Percentiles rank a stretch among this genome's conserved stretches.
Evolutionary conservation across 352 stramenopile genomes (phyloP).

Genomic region (Pythium volutum): DNA sequence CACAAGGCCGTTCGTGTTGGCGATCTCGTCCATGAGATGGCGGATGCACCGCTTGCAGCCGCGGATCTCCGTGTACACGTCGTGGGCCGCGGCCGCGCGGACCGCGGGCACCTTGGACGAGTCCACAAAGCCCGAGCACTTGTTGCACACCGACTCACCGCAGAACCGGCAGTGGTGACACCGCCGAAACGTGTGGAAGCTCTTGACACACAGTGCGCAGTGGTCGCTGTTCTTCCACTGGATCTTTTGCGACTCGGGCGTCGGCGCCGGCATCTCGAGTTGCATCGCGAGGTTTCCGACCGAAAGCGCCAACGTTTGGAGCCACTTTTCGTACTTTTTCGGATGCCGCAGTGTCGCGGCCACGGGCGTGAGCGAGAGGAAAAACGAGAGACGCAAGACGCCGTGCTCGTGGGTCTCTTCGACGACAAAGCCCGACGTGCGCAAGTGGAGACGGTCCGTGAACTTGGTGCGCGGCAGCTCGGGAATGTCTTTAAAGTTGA

Average conservation of each 20-base stretch:
- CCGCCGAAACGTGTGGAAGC: constrained; percentile 59
- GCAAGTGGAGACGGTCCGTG: constrained; percentile 50
- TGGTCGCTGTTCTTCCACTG: constrained; percentile 63
- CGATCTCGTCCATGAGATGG: constrained; percentile 9
- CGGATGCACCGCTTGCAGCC: constrained; percentile 24
- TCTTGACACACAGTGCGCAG: constrained; percentile 60
- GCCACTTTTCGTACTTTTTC: constrained; percentile 58
- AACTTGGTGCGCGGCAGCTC: constrained; percentile 41
- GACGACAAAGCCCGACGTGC: constrained; percentile 64
- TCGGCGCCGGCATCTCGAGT: constrained; percentile 22
- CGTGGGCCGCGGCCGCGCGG: constrained; percentile 1
- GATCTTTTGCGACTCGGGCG: constrained; percentile 33
- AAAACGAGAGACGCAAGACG: constrained; percentile 44
- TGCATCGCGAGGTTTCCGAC: constrained; percentile 36
- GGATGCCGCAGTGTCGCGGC: constrained; percentile 40
- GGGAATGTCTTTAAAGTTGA: constrained; percentile 67
- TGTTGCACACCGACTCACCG: constrained; percentile 56
- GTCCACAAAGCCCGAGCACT: constrained; percentile 61
- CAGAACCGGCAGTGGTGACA: constrained; percentile 74
- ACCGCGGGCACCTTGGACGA: constrained; percentile 29
- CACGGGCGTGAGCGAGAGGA: constrained; percentile 54
- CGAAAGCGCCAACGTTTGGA: constrained; percentile 37
- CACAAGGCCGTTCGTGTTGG: not conserved
- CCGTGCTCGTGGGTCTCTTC: constrained; percentile 44
- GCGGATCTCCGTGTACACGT: constrained; percentile 12